Percentiles rank a stretch among this genome's conserved stretches.
Evolutionary conservation across 169 alveolate species (phyloP).

Genomic region (Plasmodium inui): DNA sequence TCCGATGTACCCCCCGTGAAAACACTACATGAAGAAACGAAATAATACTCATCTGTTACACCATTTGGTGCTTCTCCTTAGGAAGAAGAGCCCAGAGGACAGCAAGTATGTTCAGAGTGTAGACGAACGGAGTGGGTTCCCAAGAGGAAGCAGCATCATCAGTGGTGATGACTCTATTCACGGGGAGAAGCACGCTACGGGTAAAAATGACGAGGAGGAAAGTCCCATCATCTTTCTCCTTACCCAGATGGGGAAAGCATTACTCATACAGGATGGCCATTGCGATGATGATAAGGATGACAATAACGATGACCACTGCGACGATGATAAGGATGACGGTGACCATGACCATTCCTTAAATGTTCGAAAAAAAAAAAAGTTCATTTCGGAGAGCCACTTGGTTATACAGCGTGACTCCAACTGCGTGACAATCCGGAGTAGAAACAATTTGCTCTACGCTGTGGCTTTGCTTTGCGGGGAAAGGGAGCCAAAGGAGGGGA

Average conservation of each 20-base stretch:
- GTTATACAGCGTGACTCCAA: constrained; percentile 5
- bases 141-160: background rate
- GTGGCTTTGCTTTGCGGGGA: background rate
- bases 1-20: background rate
- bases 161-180: background rate
- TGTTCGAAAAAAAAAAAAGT: background rate
- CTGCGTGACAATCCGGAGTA: background rate
- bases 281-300: too few relatives aligned
- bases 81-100: background rate
- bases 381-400: background rate
- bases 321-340: too few relatives aligned
- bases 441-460: constrained; percentile 4
- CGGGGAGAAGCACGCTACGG: background rate
- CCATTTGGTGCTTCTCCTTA: background rate
- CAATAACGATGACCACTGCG: too few relatives aligned
- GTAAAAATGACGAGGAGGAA: background rate
- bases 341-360: too few relatives aligned
- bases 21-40: background rate
- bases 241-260: constrained; percentile 16
- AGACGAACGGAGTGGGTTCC: background rate
- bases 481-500: background rate
- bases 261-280: background rate
- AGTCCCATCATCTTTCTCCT: constrained; percentile 2
- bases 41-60: background rate
- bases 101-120: background rate